phyloP scores from a whole-genome alignment of 345 rosid species.

The Eucalyptus cloeziana region DNA sequence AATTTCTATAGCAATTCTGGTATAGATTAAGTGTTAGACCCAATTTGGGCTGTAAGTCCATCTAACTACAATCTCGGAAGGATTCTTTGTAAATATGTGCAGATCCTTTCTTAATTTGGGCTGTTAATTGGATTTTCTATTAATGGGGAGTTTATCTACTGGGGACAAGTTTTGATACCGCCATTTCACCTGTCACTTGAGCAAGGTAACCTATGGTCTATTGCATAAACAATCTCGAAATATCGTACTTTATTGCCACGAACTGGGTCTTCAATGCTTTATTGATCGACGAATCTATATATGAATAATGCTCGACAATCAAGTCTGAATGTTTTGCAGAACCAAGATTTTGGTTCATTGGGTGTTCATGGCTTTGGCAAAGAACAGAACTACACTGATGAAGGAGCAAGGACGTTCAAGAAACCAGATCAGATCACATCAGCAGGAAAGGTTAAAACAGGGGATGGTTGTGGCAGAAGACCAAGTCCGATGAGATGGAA shows the following conservation, averaged over 20 bases:
- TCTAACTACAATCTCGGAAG: neutral
- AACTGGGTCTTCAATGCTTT: neutral
- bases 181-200: neutral
- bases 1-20: neutral
- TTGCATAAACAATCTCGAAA: neutral
- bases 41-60: neutral
- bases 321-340: neutral
- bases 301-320: neutral
- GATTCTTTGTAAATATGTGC: neutral
- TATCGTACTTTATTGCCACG: neutral
- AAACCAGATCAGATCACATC: neutral
- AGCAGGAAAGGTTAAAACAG: neutral
- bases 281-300: neutral
- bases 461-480: neutral
- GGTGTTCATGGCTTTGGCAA: neutral
- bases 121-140: neutral
- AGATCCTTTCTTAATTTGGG: neutral
- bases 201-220: neutral
- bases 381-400: neutral
- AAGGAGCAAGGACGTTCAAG: neutral
- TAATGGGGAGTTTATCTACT: neutral
- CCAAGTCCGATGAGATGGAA: neutral
- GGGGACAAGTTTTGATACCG: accelerated
- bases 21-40: neutral
- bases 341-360: neutral